These are phyloP conservation scores for Nelumbo lutea DNA, from an alignment of 164 flowering plant genomes.

Conservation along the genomic window DNA sequence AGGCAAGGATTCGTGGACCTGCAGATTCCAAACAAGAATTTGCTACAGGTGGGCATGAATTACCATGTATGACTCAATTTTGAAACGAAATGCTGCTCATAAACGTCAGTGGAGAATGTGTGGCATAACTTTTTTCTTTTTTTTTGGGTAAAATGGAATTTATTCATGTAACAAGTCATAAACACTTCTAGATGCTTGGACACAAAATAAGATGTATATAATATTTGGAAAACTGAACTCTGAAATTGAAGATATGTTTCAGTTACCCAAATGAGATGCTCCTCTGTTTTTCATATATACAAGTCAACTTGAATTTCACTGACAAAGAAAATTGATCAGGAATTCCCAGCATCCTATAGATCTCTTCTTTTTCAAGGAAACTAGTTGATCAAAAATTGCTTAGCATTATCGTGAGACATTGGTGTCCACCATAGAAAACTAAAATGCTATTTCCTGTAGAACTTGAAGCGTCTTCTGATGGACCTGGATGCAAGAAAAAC, in stretches of 20 bases:
- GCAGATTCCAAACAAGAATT: constrained; percentile 13
- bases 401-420: not conserved
- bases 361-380: too few relatives aligned
- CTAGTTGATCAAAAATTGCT: not conserved
- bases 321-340: too few relatives aligned
- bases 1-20: constrained; percentile 15
- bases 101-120: not conserved
- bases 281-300: not conserved
- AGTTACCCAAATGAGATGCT: not conserved
- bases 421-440: constrained; percentile 13
- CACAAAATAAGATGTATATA: not conserved
- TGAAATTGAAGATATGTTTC: too few relatives aligned
- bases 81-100: not conserved
- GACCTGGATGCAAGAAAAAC: constrained; percentile 44
- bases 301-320: too few relatives aligned
- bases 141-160: too few relatives aligned
- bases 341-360: too few relatives aligned
- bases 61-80: constrained; percentile 8
- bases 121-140: too few relatives aligned
- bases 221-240: too few relatives aligned
- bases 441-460: constrained; percentile 86
- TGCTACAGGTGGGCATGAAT: constrained; percentile 22
- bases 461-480: constrained; percentile 88
- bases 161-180: not conserved
- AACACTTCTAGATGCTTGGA: not conserved